Base-by-base conservation (phyloP, 2,329 filamentous ascomycete species). In the Aspergillus niger region DNA sequence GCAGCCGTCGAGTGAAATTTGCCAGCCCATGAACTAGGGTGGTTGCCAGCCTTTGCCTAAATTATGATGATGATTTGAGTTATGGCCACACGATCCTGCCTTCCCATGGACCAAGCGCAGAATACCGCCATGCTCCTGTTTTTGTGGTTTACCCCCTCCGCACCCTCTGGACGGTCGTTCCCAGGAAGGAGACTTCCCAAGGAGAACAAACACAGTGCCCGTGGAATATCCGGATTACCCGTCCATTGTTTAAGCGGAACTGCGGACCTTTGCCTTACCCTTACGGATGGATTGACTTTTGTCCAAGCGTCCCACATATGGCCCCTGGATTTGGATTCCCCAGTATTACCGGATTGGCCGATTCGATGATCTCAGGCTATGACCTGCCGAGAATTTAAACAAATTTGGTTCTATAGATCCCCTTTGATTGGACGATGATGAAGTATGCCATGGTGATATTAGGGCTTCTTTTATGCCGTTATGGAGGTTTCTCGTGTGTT, bases 1-100 rank as follows among this genome's bases (percentile, higher is more conserved):
- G 74, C 60, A 70, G 61, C 53, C 75, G 75, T 57, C 74, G 73
- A 49, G 72, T 76, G 60, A 74, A 74, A 64, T 76, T 77, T 60
- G 69, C 67, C 51, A 68, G 63, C 26, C 65, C 70, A 58, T 74
- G 70, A 74, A 57, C 24, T 48, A 36, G 49, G 30, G 17, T 60
- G 32, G 20, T n/a, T 57, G 51, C 43, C 55, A 41, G 44, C 22
- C 51, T 26, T 57, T 39, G 17, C 17, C 41, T 60, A 20, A 59
- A 26, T 38, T 22, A 55, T 39, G 44, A 32, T 59, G 39, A 57
- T 48, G 48, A 63, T 65, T 56, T 59, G 55, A 47, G 32, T 39
- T 50, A 60, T 60, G 61, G 39, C 53, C 53, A 47, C 39, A 47
- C 39, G 41, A 55, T 36, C 20, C 11, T 47, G 30, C 53, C 53